Base-by-base conservation (phyloP, 2,329 filamentous ascomycete species). In the Colletotrichum brevisporum region DNA sequence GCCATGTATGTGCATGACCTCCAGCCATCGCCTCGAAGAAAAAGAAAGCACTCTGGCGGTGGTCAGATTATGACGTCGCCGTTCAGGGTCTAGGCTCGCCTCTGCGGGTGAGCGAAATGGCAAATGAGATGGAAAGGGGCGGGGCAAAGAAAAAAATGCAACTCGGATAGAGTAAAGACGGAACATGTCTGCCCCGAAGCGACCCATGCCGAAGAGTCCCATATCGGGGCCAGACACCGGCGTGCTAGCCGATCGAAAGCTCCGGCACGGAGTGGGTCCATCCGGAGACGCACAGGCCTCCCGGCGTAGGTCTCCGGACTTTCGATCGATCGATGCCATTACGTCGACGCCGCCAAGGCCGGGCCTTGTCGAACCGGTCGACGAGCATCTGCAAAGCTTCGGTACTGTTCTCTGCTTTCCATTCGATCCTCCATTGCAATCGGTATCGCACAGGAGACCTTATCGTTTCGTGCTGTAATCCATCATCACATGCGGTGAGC, bases 1-100 rank as follows among this genome's bases (percentile, higher is more conserved):
- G 31, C 8, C 8, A 36, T 36, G 6, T n/a, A 15, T 12, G 41
- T 15, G 6, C 41, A 6, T 8, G 41, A 43, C 31, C 41, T 43
- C 41, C 51, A 24, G 21, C 60, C 24, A 18, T 61, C 47, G 16
- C 51, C 36, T 8, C 13, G 15, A 52, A 45, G 50, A 67, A 69
- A 61, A 69, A 69, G 63, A 61, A 69, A 69, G 43, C 27, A 39
- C 43, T 27, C 9, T n/a, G 24, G 13, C 16, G 18, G 21, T 66
- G 54, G 54, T 58, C 56, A 60, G 56, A 61, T 61, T 39, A 61
- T 61, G 67, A 61, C 67, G 62, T 45, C 41, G 36, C 21, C 36
- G 43, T 27, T 55, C 24, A 47, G 36, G 52, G 55, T 36, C 31
- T 50, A 6, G 13, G 21, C 52, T 67, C 31, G 51, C 55, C 47